A percentile compares a stretch with the other conserved stretches of the same genome.
Conservation (phyloP, 495 filamentous ascomycete species). For the Trichoderma asperelloides region DNA sequence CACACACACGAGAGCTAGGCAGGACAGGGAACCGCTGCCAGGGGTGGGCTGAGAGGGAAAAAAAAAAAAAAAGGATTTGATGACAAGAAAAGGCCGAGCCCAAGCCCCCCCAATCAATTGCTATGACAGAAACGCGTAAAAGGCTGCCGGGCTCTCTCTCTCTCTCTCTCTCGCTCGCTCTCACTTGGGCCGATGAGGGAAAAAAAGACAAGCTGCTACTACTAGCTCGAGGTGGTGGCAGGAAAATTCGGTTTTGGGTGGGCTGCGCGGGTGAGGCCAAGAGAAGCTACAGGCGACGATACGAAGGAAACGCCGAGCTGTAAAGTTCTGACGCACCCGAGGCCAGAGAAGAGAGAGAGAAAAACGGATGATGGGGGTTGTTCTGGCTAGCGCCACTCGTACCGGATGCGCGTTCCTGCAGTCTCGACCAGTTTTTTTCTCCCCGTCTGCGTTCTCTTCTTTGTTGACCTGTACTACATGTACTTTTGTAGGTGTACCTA, state of each 20-base stretch:
- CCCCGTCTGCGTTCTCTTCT: neutral
- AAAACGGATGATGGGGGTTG: neutral
- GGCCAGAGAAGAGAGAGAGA: neutral
- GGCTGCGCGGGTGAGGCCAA: neutral
- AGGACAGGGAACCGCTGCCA: neutral
- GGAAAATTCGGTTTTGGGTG: neutral
- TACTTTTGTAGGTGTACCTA: no score
- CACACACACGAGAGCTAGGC: neutral
- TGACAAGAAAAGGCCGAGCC: neutral
- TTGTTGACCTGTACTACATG: neutral
- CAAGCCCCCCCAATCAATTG: no score
- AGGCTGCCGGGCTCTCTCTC: no score
- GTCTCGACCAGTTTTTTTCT: neutral
- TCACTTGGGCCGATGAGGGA: neutral
- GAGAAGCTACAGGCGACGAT: slow-evolving; percentile 1
- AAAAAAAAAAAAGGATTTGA: neutral
- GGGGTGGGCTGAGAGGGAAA: neutral
- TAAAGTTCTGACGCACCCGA: slow-evolving; percentile 1
- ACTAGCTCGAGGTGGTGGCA: neutral
- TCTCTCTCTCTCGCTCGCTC: no score
- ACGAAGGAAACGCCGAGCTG: neutral
- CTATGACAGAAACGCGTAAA: neutral
- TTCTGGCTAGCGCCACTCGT: neutral
- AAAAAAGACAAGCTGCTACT: neutral
- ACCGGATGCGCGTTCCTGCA: neutral